Conservation (phyloP, 495 filamentous ascomycete species). For the Tuber calosporum region DNA sequence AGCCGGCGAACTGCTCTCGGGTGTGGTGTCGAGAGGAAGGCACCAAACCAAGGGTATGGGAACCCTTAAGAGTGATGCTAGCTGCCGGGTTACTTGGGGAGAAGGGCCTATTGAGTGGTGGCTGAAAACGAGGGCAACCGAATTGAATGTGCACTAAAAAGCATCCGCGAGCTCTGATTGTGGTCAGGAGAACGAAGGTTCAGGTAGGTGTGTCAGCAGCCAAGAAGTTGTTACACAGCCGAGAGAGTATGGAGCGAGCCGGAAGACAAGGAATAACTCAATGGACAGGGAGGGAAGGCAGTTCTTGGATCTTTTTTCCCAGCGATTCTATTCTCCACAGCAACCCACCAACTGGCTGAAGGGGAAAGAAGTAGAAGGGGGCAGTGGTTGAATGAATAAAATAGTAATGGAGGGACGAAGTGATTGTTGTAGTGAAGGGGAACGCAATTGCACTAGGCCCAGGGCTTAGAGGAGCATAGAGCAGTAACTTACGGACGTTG, state of each 20-base stretch:
- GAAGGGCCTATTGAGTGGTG: background rate
- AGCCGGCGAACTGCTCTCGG: slow-evolving; percentile 30
- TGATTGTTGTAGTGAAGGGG: slow-evolving; percentile 18
- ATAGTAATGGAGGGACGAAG: slow-evolving; percentile 15
- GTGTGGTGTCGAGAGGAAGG: slow-evolving; percentile 33
- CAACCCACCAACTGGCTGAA: slow-evolving; percentile 28
- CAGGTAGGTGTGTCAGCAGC: slow-evolving; percentile 37
- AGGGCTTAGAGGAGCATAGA: slow-evolving; percentile 10
- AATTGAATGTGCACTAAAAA: slow-evolving; percentile 16
- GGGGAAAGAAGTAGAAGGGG: slow-evolving; percentile 23
- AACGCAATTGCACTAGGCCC: slow-evolving; percentile 9
- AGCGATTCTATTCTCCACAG: slow-evolving; percentile 17
- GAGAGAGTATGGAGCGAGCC: slow-evolving; percentile 35
- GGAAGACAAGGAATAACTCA: slow-evolving; percentile 36
- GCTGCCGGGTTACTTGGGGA: background rate
- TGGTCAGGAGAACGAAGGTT: slow-evolving; percentile 35
- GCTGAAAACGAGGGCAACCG: background rate
- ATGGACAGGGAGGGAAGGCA: slow-evolving; percentile 28
- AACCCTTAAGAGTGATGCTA: slow-evolving; percentile 1
- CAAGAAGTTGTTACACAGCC: slow-evolving; percentile 31
- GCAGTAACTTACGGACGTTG: slow-evolving; percentile 18
- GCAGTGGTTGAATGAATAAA: slow-evolving; percentile 16
- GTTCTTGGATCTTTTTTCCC: slow-evolving; percentile 19
- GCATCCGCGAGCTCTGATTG: slow-evolving; percentile 32
- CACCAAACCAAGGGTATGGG: slow-evolving; percentile 33